Conservation (phyloP, 441 rosid species). For the Pelargonium australe region DNA sequence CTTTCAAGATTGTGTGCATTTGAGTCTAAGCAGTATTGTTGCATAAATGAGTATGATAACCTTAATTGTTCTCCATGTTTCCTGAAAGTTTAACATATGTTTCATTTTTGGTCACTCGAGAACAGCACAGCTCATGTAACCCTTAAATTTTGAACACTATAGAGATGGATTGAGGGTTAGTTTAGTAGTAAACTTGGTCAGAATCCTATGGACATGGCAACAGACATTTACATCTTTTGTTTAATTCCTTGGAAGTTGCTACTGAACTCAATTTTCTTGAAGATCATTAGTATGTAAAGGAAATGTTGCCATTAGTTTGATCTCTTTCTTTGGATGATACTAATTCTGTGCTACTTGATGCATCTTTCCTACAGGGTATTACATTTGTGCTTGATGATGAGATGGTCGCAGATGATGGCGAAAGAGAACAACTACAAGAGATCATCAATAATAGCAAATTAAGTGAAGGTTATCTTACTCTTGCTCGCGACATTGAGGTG, state of each 20-base stretch:
- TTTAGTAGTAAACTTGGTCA: background rate
- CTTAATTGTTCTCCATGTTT: background rate
- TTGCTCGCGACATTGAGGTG: slow-evolving; percentile 97
- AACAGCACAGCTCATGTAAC: background rate
- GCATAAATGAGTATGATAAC: background rate
- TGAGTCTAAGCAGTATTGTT: background rate
- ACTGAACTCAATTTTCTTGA: background rate
- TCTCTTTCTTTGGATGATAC: background rate
- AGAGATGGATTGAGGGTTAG: background rate
- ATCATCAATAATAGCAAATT: slow-evolving; percentile 68
- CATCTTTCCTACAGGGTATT: slow-evolving; percentile 49
- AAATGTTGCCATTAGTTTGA: background rate
- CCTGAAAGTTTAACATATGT: background rate
- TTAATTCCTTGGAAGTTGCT: background rate
- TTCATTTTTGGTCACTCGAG: background rate
- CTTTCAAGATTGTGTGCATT: background rate
- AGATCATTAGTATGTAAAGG: background rate
- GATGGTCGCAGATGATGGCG: slow-evolving; percentile 51
- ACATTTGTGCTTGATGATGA: slow-evolving; percentile 67
- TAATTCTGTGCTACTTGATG: background rate
- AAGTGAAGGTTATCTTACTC: slow-evolving; percentile 87
- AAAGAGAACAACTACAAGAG: slow-evolving; percentile 65
- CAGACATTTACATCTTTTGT: background rate
- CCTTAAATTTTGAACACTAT: background rate
- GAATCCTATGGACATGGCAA: background rate